Conservation (phyloP, 1,284 basidiomycete species). For the Rugosomyces carneus region DNA sequence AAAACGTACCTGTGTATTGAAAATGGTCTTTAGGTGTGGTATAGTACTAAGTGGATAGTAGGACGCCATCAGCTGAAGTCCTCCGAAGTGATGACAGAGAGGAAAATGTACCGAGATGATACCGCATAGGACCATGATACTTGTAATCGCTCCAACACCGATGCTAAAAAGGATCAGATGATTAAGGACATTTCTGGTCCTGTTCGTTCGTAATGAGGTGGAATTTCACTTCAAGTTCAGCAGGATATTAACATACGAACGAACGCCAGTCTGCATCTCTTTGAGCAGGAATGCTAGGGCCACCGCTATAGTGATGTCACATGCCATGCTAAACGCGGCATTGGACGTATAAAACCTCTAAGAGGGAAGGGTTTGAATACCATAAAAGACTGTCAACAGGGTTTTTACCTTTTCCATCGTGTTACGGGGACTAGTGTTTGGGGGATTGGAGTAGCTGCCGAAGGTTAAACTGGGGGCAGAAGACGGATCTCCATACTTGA, state of each 20-base stretch:
- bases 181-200: conserved; percentile 6
- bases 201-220: background rate
- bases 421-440: background rate
- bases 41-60: background rate
- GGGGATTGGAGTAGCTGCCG: background rate
- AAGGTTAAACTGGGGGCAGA: too few relatives aligned
- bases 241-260: conserved; percentile 1
- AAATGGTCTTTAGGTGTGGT: background rate
- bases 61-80: background rate
- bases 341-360: background rate
- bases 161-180: conserved; percentile 7
- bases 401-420: background rate
- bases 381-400: background rate
- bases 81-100: background rate
- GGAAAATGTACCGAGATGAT: background rate
- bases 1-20: background rate
- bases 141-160: conserved; percentile 5
- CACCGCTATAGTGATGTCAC: background rate
- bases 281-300: background rate
- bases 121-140: conserved; percentile 1
- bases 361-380: background rate
- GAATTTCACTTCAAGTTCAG: background rate
- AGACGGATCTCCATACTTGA: too few relatives aligned
- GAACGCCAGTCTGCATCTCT: conserved; percentile 1
- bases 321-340: background rate